Evolutionary conservation across 768 basidiomycete genomes (phyloP), one percentile per base, ranked within the genome.

Genomic region (Russula sp.): DNA sequence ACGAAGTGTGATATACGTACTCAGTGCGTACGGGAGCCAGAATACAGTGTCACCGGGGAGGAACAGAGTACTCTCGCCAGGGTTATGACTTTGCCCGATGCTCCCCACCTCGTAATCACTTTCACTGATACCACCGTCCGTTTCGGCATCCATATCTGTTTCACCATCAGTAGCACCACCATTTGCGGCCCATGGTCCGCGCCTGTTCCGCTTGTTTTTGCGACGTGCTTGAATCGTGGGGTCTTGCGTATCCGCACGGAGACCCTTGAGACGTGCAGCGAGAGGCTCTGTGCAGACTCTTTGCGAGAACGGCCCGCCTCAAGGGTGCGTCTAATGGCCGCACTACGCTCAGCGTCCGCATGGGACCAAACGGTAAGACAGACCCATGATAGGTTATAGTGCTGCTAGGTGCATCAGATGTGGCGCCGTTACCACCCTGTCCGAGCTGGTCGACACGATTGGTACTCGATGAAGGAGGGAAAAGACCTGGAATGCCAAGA

Each of bases 341-440:
- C 81, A 60, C 89, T 87, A 54, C 94, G 86, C 70, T 94, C 89
- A 0, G 87, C 87, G 72, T 98, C 95, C 22, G 94, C 94, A 71
- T 95, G 94, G 4, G 91, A 93, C 94, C 94, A 98, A 2, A 97
- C 92, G 1, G 93, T 94, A 64, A 98, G 80, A 69, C 92, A 93
- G 42, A 96, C 93, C 93, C 94, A 72, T 97, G 85, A 73, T 92
- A 96, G 10, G 89, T 86, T 65, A 92, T 74, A 28, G 79, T 85
- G 70, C 76, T 81, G 65, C 76, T 72, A 1, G 60, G 67, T 52
- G 72, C 67, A 13, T 66, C 63, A 22, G 55, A 13, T 16, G 61
- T 9, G 42, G 20, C 22, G 28, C 38, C 38, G 18, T 49, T 60
- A 26, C 51, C 59, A 18, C 53, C 54, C 26, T 44, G 30, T 16